Conservation (phyloP, 1,284 basidiomycete genomes). For the Austroboletus niveus region DNA sequence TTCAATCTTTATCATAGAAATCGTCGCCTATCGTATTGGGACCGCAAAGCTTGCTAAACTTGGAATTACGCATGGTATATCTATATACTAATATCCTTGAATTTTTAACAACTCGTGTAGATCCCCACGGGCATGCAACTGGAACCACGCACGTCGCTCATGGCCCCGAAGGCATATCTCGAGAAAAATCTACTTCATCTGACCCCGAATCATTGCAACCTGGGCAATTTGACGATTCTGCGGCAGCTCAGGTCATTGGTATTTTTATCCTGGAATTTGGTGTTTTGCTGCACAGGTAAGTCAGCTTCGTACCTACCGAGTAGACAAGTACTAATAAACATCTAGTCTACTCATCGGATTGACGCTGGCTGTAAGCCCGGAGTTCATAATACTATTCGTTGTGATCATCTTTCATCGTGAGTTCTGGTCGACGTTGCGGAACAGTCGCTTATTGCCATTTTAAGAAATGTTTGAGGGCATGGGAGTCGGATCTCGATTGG, state of each 20-base stretch:
- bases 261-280: constrained; percentile 90
- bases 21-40: constrained; percentile 82
- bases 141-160: constrained; percentile 65
- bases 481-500: constrained; percentile 84
- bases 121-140: constrained; percentile 64
- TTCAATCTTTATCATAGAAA: constrained; percentile 79
- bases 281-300: constrained; percentile 79
- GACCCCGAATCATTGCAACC: constrained; percentile 21
- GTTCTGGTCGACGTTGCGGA: constrained; percentile 20
- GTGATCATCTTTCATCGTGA: constrained; percentile 90
- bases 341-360: constrained; percentile 83
- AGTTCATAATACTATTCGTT: constrained; percentile 85
- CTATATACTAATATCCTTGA: not conserved
- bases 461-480: constrained; percentile 89
- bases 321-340: not conserved
- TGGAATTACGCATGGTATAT: constrained; percentile 54
- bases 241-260: constrained; percentile 79
- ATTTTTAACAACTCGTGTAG: constrained; percentile 31
- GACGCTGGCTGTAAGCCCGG: constrained; percentile 82
- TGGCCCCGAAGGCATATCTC: constrained; percentile 49
- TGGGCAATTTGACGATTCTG: constrained; percentile 37
- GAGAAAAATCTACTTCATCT: constrained; percentile 16
- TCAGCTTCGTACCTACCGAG: not conserved
- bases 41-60: constrained; percentile 58
- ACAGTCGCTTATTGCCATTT: constrained; percentile 2